Percentiles rank a stretch among this genome's conserved stretches.
phyloP scores from a whole-genome alignment of 768 basidiomycete species.

The Tylopilus subfusipes region DNA sequence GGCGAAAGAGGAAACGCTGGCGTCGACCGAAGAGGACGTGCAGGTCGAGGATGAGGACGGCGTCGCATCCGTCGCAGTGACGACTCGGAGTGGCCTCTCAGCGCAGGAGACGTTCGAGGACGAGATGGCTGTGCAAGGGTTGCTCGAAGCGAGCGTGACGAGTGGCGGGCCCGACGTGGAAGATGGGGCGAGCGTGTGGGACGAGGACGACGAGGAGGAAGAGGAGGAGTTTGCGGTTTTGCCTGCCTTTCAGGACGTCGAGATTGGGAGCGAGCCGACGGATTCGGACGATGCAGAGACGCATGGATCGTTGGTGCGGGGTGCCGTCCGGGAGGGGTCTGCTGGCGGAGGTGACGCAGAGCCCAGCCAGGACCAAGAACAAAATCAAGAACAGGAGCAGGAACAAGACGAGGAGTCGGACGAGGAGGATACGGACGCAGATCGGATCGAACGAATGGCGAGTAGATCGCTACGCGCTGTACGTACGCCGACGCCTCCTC shows the following conservation, averaged over 20 bases:
- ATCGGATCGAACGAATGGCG: conserved; percentile 18
- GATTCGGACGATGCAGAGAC: conserved; percentile 33
- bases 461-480: background rate
- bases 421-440: conserved; percentile 1
- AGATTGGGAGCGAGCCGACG: conserved; percentile 9
- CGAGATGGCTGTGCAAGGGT: conserved; percentile 21
- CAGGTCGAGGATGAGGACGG: background rate
- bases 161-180: background rate
- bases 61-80: background rate
- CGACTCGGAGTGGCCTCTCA: background rate
- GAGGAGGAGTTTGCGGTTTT: background rate
- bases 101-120: conserved; percentile 16
- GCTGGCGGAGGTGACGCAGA: background rate
- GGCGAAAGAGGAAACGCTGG: conserved; percentile 1
- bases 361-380: background rate
- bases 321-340: background rate
- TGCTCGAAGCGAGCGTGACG: conserved; percentile 13
- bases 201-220: background rate
- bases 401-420: background rate
- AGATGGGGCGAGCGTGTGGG: background rate
- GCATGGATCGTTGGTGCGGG: conserved; percentile 15
- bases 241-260: conserved; percentile 11
- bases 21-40: conserved; percentile 8
- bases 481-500: background rate
- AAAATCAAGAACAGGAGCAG: background rate